phyloP scores from a whole-genome alignment of 2,329 filamentous ascomycete species.

The Berkeleyomyces rouxiae region DNA sequence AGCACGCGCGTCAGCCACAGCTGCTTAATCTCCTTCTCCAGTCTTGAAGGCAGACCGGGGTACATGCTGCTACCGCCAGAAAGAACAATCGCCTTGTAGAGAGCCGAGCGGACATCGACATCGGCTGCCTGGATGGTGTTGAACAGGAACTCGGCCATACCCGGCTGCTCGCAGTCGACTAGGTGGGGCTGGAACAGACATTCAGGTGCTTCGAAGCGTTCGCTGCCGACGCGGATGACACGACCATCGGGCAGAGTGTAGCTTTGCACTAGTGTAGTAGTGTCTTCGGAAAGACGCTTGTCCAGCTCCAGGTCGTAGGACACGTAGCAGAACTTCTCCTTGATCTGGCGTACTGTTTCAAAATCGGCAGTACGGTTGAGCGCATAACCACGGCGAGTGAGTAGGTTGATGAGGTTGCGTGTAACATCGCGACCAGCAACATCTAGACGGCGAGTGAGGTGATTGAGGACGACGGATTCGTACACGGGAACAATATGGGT shows the following conservation, averaged over 20 bases:
- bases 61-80: constrained; percentile 99
- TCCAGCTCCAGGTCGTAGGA: constrained; percentile 95
- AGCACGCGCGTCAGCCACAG: constrained; percentile 89
- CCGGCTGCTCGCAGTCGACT: constrained; percentile 92
- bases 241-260: constrained; percentile 95
- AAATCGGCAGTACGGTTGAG: constrained; percentile 98
- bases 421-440: constrained; percentile 95
- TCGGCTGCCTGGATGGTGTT: constrained; percentile 96
- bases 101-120: constrained; percentile 79
- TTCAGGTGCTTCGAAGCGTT: constrained; percentile 94
- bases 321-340: constrained; percentile 99
- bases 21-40: constrained; percentile 99
- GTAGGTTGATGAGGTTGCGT: constrained; percentile 89
- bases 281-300: constrained; percentile 91
- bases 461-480: constrained; percentile 93
- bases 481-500: constrained; percentile 98
- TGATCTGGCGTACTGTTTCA: constrained; percentile 96
- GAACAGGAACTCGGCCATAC: constrained; percentile 93
- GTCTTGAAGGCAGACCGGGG: constrained; percentile 75
- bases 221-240: constrained; percentile 88
- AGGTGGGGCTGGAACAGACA: constrained; percentile 97
- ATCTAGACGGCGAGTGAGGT: constrained; percentile 83
- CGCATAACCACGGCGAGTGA: constrained; percentile 85
- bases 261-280: constrained; percentile 89
- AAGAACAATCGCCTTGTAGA: constrained; percentile 95